Conservation (phyloP, 768 basidiomycete species). For the Lenzites betulinus region DNA sequence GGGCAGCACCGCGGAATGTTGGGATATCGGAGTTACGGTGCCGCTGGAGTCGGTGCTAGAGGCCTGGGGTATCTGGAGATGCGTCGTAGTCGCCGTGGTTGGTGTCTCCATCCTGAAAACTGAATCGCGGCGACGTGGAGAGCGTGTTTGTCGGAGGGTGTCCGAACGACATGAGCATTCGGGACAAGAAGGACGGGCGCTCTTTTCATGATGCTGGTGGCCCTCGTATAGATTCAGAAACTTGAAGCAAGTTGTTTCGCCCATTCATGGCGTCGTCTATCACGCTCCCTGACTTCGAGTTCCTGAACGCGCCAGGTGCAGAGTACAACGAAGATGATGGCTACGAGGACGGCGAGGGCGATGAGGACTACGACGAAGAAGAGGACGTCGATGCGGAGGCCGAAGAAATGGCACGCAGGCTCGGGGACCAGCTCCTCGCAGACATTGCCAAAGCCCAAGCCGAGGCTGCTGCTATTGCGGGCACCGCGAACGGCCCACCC, state of each 20-base stretch:
- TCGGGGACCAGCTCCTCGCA: conserved; percentile 79
- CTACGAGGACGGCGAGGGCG: conserved; percentile 43
- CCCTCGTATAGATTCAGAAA: no score
- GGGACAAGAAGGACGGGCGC: no score
- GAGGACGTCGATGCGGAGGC: conserved; percentile 68
- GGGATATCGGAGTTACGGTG: conserved; percentile 26
- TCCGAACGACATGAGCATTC: no score
- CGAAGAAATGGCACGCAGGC: conserved; percentile 68
- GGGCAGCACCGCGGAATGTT: conserved; percentile 15
- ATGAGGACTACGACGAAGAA: conserved; percentile 56
- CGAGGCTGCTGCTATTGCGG: conserved; percentile 37
- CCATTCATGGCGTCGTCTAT: conserved; percentile 15
- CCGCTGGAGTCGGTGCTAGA: conserved; percentile 24
- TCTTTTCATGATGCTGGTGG: no score
- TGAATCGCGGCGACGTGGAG: no score
- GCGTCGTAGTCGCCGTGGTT: neutral
- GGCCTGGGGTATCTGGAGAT: conserved; percentile 3
- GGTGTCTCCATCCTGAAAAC: neutral
- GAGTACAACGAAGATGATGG: conserved; percentile 18
- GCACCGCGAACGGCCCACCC: conserved; percentile 5
- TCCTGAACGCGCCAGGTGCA: neutral
- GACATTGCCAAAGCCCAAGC: conserved; percentile 69
- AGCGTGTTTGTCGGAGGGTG: no score
- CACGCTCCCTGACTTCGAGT: conserved; percentile 16
- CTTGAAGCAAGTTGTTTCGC: no score